A percentile compares a stretch with the other conserved stretches of the same genome.
phyloP scores from a whole-genome alignment of 805 yeast genomes.

The Maudiozyma barnettii region DNA sequence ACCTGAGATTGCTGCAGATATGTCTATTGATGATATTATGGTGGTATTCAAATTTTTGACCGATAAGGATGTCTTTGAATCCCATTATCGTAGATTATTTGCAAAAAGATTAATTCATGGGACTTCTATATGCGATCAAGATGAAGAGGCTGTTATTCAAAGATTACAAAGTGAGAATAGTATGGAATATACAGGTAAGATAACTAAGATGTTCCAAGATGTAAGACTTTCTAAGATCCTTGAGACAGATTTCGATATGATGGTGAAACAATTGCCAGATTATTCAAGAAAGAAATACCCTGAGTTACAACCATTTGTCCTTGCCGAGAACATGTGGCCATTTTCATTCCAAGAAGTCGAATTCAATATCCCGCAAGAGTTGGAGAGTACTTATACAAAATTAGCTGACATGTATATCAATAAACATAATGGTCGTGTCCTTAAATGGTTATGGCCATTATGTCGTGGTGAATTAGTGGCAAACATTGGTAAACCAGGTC shows the following conservation, averaged over 20 bases:
- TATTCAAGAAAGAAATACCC: conserved; percentile 25
- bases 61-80: conserved; percentile 93
- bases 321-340: conserved; percentile 91
- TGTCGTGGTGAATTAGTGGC: conserved; percentile 89
- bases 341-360: conserved; percentile 33
- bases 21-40: conserved; percentile 80
- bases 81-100: conserved; percentile 77
- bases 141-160: conserved; percentile 77
- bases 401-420: conserved; percentile 60
- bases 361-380: conserved; percentile 58
- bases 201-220: conserved; percentile 93
- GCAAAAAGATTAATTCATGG: conserved; percentile 85
- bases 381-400: conserved; percentile 53
- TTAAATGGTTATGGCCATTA: conserved; percentile 94
- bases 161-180: conserved; percentile 84
- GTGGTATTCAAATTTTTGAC: conserved; percentile 76
- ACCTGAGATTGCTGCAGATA: conserved; percentile 58
- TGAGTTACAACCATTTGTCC: conserved; percentile 64
- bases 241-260: conserved; percentile 35
- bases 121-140: conserved; percentile 69
- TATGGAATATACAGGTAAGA: conserved; percentile 84
- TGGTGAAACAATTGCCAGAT: conserved; percentile 23
- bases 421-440: conserved; percentile 77
- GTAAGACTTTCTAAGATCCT: conserved; percentile 76
- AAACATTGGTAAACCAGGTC: conserved; percentile 69